Conservation (phyloP, 2,329 filamentous ascomycete species). For the Lecanosticta acicola region DNA sequence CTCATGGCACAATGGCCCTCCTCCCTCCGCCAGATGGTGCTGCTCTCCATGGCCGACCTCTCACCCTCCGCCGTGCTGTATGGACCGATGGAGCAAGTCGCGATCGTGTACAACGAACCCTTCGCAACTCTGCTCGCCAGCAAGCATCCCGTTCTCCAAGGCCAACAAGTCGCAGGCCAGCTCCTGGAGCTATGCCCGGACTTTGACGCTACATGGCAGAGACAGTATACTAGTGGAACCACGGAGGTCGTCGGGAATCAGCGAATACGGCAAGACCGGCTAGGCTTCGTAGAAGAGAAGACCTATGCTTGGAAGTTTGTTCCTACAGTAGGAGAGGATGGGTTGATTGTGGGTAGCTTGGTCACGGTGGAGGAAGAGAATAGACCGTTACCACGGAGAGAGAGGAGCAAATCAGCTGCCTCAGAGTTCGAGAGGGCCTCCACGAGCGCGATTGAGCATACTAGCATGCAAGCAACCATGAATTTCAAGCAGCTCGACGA, state of each 20-base stretch:
- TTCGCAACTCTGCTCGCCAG: slow-evolving; percentile 16
- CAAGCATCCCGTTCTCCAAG: slow-evolving; percentile 16
- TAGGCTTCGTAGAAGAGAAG: slow-evolving; percentile 20
- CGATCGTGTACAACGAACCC: slow-evolving; percentile 22
- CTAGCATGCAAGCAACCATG: slow-evolving; percentile 10
- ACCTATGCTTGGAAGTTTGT: slow-evolving; percentile 17
- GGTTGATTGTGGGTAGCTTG: slow-evolving; percentile 10
- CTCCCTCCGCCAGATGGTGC: slow-evolving; percentile 12
- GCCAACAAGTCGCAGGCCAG: slow-evolving; percentile 6
- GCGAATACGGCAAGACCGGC: slow-evolving; percentile 14
- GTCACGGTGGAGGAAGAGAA: slow-evolving; percentile 17
- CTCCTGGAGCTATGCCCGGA: slow-evolving; percentile 13
- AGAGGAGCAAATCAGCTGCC: slow-evolving; percentile 16
- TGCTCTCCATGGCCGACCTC: slow-evolving; percentile 13
- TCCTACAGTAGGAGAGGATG: slow-evolving; percentile 15
- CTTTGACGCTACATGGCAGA: slow-evolving; percentile 11
- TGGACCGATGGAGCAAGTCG: slow-evolving; percentile 5
- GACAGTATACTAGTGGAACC: slow-evolving; percentile 8
- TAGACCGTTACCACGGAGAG: slow-evolving; percentile 12
- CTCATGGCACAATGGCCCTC: slow-evolving; percentile 15
- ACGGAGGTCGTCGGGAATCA: slow-evolving; percentile 12
- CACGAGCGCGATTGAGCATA: slow-evolving; percentile 12
- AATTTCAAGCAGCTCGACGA: slow-evolving; percentile 14
- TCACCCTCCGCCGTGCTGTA: slow-evolving; percentile 14
- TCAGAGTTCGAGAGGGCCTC: slow-evolving; percentile 13